Evolutionary conservation across 352 stramenopile genomes (phyloP), one percentile per base, ranked within the genome.

Genomic region (Phytopythium sindhum): DNA sequence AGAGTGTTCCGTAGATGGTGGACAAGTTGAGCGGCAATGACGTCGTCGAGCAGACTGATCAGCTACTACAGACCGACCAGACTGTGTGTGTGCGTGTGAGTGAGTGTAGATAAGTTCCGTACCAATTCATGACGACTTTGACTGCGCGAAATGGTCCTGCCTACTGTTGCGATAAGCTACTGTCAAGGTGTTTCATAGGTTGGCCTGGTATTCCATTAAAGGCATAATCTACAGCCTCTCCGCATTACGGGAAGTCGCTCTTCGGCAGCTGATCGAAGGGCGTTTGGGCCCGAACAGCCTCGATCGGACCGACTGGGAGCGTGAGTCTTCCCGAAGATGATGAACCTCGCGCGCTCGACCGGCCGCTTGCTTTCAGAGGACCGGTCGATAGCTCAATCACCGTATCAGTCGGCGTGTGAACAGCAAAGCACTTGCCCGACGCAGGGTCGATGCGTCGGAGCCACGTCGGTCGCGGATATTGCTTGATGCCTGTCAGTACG

Each of bases 251-350:
- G 2, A 23, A 35, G 0, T 55, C 48, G 26, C 24, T 55, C 26
- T 41, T 59, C 15, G 53, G 31, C 15, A 48, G 19, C n/a, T 59
- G 31, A 7, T 59, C 35, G 7, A 47, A 24, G 19, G 23, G 12
- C 5, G 5, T 39, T 51, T 64, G 57, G 11, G 67, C 65, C 10
- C 68, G 68, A 17, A 75, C 57, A 15, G 68, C 68, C 59, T 75
- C 68, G 17, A 75, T 50, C 21, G 68, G 61, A 11, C 68, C 65
- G 19, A 75, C 48, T 26, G 68, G 68, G 1, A 75, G 55, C 29
- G 48, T 45, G 2, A 57, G 23, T 12, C 57, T 57, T 17, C 63
- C 52, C 10, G 50, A 41, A 14, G 57, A 63, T 14, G 23, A 23
- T 17, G 23, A 41, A 6, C 29, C 44, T 14, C 28, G 21, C 23